Conservation (phyloP, 331 rosid species). For the Dryas integrifolia region DNA sequence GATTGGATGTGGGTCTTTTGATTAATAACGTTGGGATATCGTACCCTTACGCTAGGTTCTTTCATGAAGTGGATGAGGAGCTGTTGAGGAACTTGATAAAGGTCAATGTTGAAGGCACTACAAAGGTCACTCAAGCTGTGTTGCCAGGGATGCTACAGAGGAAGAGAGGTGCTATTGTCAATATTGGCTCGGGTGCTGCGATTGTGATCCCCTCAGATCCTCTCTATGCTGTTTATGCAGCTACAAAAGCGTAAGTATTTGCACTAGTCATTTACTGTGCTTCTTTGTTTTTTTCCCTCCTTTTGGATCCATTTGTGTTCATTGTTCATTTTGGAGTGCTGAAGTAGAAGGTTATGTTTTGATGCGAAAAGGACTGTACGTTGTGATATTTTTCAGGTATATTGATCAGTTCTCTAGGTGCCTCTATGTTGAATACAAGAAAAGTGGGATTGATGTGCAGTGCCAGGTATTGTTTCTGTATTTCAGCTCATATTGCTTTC, state of each 20-base stretch:
- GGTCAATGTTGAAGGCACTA: conserved; percentile 76
- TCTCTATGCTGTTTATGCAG: conserved; percentile 75
- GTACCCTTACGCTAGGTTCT: conserved; percentile 86
- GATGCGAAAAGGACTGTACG: neutral
- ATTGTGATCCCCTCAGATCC: conserved; percentile 76
- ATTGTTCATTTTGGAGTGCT: neutral
- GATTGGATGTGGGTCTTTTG: conserved; percentile 76
- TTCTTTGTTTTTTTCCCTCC: neutral
- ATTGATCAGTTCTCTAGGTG: conserved; percentile 88
- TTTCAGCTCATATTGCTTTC: conserved; percentile 10
- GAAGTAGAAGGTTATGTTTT: neutral
- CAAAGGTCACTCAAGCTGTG: conserved; percentile 71
- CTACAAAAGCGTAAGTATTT: conserved; percentile 72
- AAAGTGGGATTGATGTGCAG: conserved; percentile 92
- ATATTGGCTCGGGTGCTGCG: conserved; percentile 76
- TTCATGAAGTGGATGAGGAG: conserved; percentile 84
- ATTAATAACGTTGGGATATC: conserved; percentile 88
- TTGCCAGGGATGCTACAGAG: conserved; percentile 70
- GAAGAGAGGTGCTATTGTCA: conserved; percentile 75
- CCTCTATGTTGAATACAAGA: conserved; percentile 90
- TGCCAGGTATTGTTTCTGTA: conserved; percentile 69
- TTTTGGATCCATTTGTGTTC: neutral
- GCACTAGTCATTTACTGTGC: neutral
- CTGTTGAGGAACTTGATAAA: conserved; percentile 64
- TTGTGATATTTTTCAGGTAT: conserved; percentile 49